Evolutionary conservation across 1,284 basidiomycete species (phyloP).

Genomic region (Gymnopus androsaceus): DNA sequence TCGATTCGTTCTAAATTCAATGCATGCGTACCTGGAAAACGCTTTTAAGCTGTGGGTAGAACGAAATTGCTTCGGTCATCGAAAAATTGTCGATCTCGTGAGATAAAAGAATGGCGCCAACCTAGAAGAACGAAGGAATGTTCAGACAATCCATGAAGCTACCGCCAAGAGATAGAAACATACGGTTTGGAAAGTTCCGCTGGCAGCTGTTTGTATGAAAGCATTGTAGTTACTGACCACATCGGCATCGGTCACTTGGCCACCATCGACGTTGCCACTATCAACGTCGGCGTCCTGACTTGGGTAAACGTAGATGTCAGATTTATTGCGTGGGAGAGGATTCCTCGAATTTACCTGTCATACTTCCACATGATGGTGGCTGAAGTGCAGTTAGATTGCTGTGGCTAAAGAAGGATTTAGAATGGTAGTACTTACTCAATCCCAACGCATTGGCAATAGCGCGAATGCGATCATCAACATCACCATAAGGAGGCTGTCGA

Average conservation of each 20-base stretch:
- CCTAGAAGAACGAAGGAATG: slow-evolving; percentile 26
- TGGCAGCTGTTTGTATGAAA: slow-evolving; percentile 38
- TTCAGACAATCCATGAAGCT: not conserved
- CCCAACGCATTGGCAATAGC: slow-evolving; percentile 61
- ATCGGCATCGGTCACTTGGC: slow-evolving; percentile 39
- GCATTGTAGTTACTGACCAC: slow-evolving; percentile 46
- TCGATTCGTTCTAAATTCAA: not conserved
- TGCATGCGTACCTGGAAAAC: slow-evolving; percentile 38
- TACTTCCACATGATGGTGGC: slow-evolving; percentile 67
- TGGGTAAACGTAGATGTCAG: too few relatives aligned
- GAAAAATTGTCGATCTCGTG: slow-evolving; percentile 27
- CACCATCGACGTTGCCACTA: slow-evolving; percentile 48
- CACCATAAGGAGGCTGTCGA: slow-evolving; percentile 59
- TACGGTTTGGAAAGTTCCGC: slow-evolving; percentile 43
- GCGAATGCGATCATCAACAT: slow-evolving; percentile 71
- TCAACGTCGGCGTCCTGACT: too few relatives aligned
- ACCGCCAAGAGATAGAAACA: slow-evolving; percentile 10
- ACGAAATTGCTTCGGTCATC: slow-evolving; percentile 27
- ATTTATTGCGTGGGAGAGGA: too few relatives aligned
- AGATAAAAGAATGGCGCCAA: slow-evolving; percentile 47
- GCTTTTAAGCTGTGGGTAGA: slow-evolving; percentile 33
- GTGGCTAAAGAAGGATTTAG: too few relatives aligned
- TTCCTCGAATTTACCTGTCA: too few relatives aligned
- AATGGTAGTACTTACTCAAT: too few relatives aligned
- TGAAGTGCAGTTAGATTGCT: too few relatives aligned